These are phyloP conservation scores for Hyphodiscus sp. DNA, from an alignment of 2,329 filamentous ascomycete genomes.

Conservation along the genomic window DNA sequence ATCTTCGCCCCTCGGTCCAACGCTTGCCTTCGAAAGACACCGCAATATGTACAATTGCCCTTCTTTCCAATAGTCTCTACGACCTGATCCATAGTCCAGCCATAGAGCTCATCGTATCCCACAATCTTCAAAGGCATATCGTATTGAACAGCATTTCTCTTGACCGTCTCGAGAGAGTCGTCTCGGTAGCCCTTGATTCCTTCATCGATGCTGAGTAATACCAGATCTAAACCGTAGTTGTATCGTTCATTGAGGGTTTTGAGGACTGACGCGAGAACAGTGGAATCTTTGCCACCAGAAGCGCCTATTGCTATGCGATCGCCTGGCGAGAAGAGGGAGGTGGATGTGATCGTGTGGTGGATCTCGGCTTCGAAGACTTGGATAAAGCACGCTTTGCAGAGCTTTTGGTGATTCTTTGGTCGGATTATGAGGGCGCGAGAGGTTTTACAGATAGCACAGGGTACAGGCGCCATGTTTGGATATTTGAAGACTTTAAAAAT, in stretches of 20 bases:
- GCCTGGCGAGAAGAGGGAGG: constrained; percentile 72
- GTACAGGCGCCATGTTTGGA: constrained; percentile 58
- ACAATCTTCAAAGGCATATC: constrained; percentile 87
- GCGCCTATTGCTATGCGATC: constrained; percentile 92
- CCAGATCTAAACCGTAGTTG: constrained; percentile 76
- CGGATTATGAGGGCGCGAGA: constrained; percentile 83
- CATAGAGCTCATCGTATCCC: constrained; percentile 89
- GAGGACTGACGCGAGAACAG: constrained; percentile 86
- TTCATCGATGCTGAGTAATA: constrained; percentile 89
- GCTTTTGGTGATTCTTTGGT: constrained; percentile 89
- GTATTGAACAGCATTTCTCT: constrained; percentile 86
- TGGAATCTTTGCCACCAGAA: constrained; percentile 95
- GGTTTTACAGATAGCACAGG: constrained; percentile 69
- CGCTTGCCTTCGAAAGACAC: constrained; percentile 90
- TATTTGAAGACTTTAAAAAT: neutral
- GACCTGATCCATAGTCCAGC: constrained; percentile 99
- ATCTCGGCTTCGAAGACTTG: constrained; percentile 85
- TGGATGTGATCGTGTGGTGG: constrained; percentile 82
- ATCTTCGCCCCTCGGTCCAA: constrained; percentile 86
- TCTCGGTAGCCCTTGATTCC: constrained; percentile 96
- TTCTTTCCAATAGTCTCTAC: constrained; percentile 96
- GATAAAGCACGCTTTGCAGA: constrained; percentile 88
- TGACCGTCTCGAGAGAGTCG: constrained; percentile 92
- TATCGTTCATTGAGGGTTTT: constrained; percentile 92
- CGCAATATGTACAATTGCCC: constrained; percentile 98